phyloP scores from a whole-genome alignment of 768 basidiomycete genomes.

The Naganishia antarctica region DNA sequence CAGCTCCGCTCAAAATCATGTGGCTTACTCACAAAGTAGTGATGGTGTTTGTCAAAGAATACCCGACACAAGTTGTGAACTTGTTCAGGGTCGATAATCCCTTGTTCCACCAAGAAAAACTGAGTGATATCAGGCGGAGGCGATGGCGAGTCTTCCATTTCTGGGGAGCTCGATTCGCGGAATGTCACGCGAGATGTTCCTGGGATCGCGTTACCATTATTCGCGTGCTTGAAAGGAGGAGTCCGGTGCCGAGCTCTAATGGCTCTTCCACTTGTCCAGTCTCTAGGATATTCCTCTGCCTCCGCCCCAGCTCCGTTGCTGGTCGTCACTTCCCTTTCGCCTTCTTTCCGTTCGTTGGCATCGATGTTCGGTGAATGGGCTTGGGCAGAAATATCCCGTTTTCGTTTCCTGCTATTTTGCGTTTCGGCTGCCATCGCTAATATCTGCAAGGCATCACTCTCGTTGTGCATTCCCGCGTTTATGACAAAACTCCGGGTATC shows the following conservation, averaged over 20 bases:
- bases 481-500: constrained; percentile 43
- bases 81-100: constrained; percentile 33
- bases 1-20: background rate
- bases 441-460: constrained; percentile 46
- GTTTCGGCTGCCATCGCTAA: constrained; percentile 39
- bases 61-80: constrained; percentile 31
- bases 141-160: background rate
- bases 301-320: background rate
- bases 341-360: background rate
- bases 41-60: constrained; percentile 41
- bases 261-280: background rate
- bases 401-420: constrained; percentile 6
- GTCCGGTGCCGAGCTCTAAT: background rate
- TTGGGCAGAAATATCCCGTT: background rate
- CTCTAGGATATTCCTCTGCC: background rate
- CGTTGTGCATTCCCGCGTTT: constrained; percentile 41
- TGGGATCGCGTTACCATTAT: background rate
- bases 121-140: background rate
- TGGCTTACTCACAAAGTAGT: constrained; percentile 36
- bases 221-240: background rate
- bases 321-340: background rate
- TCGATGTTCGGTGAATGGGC: constrained; percentile 2
- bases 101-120: constrained; percentile 35
- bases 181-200: constrained; percentile 3
- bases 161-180: constrained; percentile 1